A percentile compares a stretch with the other conserved stretches of the same genome.
Conservation (phyloP, 768 basidiomycete genomes). For the Podaxis sp. region DNA sequence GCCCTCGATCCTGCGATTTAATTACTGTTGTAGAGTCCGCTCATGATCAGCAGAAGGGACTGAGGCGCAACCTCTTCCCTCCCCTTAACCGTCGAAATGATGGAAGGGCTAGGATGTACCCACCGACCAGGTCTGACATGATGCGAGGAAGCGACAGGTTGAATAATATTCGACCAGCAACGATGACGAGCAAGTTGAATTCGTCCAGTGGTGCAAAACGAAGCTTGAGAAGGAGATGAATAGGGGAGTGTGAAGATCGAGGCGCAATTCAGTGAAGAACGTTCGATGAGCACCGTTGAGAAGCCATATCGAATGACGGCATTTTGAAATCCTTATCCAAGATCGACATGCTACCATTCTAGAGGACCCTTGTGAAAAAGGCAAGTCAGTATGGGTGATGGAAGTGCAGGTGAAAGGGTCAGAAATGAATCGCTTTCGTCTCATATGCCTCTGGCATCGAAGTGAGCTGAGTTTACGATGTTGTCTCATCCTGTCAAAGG, state of each 20-base stretch:
- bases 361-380: neutral
- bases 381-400: neutral
- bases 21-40: neutral
- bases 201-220: neutral
- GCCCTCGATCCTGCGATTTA: neutral
- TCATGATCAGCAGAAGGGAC: neutral
- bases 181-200: too few species aligned
- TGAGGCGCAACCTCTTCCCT: neutral
- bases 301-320: neutral
- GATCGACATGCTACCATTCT: neutral
- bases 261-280: neutral
- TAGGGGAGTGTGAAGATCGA: neutral
- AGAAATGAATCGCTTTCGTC: slow-evolving; percentile 45
- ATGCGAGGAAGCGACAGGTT: neutral
- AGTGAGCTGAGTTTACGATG: slow-evolving; percentile 59
- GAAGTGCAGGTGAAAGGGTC: slow-evolving; percentile 21
- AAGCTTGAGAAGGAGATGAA: neutral
- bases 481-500: slow-evolving; percentile 19
- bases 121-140: neutral
- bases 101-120: neutral
- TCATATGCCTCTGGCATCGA: slow-evolving; percentile 51
- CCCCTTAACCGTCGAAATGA: neutral
- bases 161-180: neutral
- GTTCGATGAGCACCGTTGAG: neutral
- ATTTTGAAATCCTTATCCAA: neutral